Percentiles rank a stretch among this genome's conserved stretches.
phyloP scores from a whole-genome alignment of 2,329 filamentous ascomycete species.

The Trichoderma koningiopsis region DNA sequence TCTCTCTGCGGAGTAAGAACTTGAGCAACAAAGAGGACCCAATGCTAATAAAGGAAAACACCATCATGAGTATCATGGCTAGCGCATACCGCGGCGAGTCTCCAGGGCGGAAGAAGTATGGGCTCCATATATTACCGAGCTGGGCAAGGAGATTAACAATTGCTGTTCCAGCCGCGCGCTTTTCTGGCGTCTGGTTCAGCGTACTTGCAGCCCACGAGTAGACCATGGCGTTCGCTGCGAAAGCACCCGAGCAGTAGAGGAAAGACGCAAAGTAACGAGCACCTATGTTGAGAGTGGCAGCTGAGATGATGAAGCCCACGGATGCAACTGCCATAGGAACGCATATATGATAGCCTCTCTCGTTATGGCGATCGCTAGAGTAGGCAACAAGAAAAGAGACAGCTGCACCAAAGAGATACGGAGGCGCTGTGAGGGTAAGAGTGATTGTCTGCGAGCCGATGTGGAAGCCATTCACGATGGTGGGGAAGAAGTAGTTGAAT shows the following conservation, averaged over 20 bases:
- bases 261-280: conserved; percentile 38
- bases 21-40: not conserved
- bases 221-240: conserved; percentile 43
- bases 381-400: conserved; percentile 33
- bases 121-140: conserved; percentile 44
- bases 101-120: conserved; percentile 45
- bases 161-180: conserved; percentile 45
- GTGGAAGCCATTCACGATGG: conserved; percentile 31
- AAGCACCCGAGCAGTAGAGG: conserved; percentile 39
- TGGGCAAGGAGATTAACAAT: conserved; percentile 37
- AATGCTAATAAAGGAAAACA: conserved; percentile 18
- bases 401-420: conserved; percentile 37
- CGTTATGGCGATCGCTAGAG: conserved; percentile 45
- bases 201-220: conserved; percentile 43
- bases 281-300: conserved; percentile 32
- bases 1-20: conserved; percentile 7
- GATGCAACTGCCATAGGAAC: conserved; percentile 43
- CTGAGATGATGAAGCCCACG: conserved; percentile 41
- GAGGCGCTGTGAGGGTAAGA: conserved; percentile 48
- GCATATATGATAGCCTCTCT: conserved; percentile 49
- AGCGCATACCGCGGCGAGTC: conserved; percentile 45
- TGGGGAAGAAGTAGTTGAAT: conserved; percentile 43
- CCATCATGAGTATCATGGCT: conserved; percentile 36
- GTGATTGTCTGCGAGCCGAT: conserved; percentile 53
- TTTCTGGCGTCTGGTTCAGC: conserved; percentile 47